phyloP scores from a whole-genome alignment of 305 asterid genomes.

The Solanum aculeatissimum region DNA sequence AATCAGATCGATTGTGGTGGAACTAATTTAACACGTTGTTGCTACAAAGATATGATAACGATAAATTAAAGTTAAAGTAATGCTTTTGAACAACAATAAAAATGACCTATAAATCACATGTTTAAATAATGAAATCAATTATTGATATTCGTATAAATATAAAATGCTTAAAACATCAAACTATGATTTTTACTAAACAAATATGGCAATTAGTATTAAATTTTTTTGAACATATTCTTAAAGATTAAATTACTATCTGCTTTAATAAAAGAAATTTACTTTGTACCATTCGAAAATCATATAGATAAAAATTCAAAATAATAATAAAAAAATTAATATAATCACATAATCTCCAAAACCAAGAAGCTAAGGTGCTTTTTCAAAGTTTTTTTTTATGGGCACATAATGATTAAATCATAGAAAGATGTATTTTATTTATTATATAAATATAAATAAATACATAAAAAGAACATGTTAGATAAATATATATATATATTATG shows the following conservation, averaged over 20 bases:
- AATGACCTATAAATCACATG: not conserved
- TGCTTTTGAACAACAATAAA: not conserved
- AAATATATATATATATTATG: constrained; percentile 21
- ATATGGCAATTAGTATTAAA: not conserved
- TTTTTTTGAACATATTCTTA: too few species aligned
- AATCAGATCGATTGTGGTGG: not conserved
- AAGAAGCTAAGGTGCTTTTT: constrained; percentile 11
- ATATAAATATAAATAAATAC: not conserved
- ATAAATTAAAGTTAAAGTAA: not conserved
- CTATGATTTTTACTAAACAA: not conserved
- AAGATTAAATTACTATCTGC: not conserved
- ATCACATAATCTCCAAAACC: constrained; percentile 1
- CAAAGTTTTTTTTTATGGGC: not conserved
- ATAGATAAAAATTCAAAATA: too few species aligned
- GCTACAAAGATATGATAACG: not conserved
- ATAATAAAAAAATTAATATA: too few species aligned
- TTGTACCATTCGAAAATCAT: too few species aligned
- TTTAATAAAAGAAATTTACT: not conserved
- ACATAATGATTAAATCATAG: constrained; percentile 1
- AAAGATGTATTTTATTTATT: not conserved
- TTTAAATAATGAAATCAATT: not conserved
- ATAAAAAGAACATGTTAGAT: not conserved
- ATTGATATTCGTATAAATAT: not conserved
- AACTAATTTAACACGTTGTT: not conserved
- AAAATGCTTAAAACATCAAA: not conserved